Evolutionary conservation across 805 yeast species (phyloP).

Genomic region (Torulaspora quercuum): DNA sequence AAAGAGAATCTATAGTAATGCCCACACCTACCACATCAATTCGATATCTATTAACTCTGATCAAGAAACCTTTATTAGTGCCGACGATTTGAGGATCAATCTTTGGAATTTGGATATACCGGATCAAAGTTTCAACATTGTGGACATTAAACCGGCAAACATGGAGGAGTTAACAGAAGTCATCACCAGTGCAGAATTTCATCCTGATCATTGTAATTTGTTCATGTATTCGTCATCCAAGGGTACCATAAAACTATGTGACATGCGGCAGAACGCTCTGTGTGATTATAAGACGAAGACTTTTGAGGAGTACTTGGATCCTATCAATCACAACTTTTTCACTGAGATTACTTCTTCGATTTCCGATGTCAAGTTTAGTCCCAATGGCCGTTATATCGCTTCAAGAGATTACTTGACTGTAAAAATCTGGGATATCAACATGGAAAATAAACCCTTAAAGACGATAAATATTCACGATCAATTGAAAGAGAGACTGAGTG

Average conservation of each 20-base stretch:
- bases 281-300: slow-evolving; percentile 87
- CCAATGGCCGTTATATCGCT: slow-evolving; percentile 92
- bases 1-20: slow-evolving; percentile 84
- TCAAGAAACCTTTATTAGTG: slow-evolving; percentile 88
- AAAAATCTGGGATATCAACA: slow-evolving; percentile 95
- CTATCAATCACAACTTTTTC: slow-evolving; percentile 88
- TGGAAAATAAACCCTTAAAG: slow-evolving; percentile 93
- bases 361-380: slow-evolving; percentile 87
- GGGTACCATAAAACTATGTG: slow-evolving; percentile 92
- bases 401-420: slow-evolving; percentile 96
- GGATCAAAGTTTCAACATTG: slow-evolving; percentile 93
- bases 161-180: slow-evolving; percentile 99
- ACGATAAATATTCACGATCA: slow-evolving; percentile 95
- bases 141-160: slow-evolving; percentile 94
- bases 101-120: slow-evolving; percentile 93
- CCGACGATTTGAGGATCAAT: slow-evolving; percentile 93
- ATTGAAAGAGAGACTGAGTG: slow-evolving; percentile 87
- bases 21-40: slow-evolving; percentile 97
- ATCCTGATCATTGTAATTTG: slow-evolving; percentile 85
- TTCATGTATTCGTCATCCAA: slow-evolving; percentile 94
- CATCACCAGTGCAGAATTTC: slow-evolving; percentile 94
- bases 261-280: slow-evolving; percentile 92
- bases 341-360: slow-evolving; percentile 95
- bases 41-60: slow-evolving; percentile 92
- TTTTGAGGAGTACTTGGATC: slow-evolving; percentile 91